phyloP scores from a whole-genome alignment of 2,329 filamentous ascomycete species.

The Arthrobotrys musiformis region DNA sequence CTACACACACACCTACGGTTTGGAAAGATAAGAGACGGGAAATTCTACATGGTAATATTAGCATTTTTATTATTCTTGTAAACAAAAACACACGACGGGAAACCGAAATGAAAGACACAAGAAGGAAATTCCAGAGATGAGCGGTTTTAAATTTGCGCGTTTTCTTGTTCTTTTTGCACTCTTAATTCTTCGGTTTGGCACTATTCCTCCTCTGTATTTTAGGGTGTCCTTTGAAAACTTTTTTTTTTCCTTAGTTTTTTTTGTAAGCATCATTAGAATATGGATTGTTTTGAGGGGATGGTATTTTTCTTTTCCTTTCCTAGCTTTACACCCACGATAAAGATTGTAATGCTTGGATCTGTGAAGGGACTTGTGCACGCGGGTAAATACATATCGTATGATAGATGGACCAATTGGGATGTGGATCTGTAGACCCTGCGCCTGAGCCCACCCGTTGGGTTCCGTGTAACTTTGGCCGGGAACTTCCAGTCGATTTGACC shows the following conservation, averaged over 20 bases:
- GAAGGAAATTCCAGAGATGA: conserved; percentile 29
- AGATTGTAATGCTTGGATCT: background rate
- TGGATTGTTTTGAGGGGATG: conserved; percentile 5
- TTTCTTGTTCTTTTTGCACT: conserved; percentile 19
- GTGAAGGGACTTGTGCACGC: background rate
- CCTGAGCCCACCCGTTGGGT: no score
- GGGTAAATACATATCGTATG: no score
- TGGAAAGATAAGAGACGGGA: conserved; percentile 1
- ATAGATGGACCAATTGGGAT: no score
- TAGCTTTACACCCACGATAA: no score
- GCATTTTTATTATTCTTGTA: conserved; percentile 53
- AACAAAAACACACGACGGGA: conserved; percentile 40
- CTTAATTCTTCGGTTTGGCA: conserved; percentile 1
- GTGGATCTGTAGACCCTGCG: no score
- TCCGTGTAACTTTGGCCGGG: no score
- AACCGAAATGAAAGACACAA: conserved; percentile 9
- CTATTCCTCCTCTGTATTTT: conserved; percentile 43
- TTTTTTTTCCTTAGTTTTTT: conserved; percentile 2
- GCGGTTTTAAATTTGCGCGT: conserved; percentile 22
- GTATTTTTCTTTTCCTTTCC: background rate
- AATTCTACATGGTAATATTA: conserved; percentile 43
- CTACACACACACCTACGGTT: background rate
- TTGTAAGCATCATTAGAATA: conserved; percentile 41
- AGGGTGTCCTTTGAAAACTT: conserved; percentile 24
- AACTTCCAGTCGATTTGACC: no score